Evolutionary conservation across 495 filamentous ascomycete genomes (phyloP), one percentile per base, ranked within the genome.

Genomic region (Trichocladium antarcticum): DNA sequence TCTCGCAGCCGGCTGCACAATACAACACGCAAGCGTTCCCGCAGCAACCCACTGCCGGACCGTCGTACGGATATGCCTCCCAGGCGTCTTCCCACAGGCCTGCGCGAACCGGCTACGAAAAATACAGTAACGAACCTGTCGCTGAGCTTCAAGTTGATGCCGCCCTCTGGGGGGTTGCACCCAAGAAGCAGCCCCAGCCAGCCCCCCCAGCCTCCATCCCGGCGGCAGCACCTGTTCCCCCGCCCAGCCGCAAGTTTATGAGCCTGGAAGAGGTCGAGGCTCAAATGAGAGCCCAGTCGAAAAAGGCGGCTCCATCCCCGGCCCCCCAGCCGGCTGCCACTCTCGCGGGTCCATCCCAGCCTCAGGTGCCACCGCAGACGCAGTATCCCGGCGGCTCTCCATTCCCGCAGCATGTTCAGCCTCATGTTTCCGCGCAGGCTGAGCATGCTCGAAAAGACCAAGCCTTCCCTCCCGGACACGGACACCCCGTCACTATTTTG

Each of bases 241-340:
- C 51, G 3, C 36, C 62, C 17, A 58, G 72, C n/a, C 82, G 78
- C 59, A 95, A 88, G 69, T 85, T 97, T 74, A 79, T 99, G 83
- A 96, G 87, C 57, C 60, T 99, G 50, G 92, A 97, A 61, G 92
- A 97, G 66, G 92, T 99, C 14, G 92, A 99, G 69, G 93, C 92
- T 29, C 81, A 88, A 56, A 85, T 99, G 74, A 79, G 87, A 32
- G 74, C 79, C 11, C 84, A 87, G 57, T 65, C 74, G 16, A 78
- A 80, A 55, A 74, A 70, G 46, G 65, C 74, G 15, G 40, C 65
- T 42, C 46, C 59, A 14, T 49, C 61, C 39, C 50, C 67, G 35
- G 50, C 60, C 46, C 59, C 56, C 19, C 49, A 56, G 31, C 45
- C 61, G 42, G 42, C 49, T 21, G 31, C 41, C 11, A 17, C 35